Conservation (phyloP, 2,329 filamentous ascomycete species). For the Microdochium nivale region DNA sequence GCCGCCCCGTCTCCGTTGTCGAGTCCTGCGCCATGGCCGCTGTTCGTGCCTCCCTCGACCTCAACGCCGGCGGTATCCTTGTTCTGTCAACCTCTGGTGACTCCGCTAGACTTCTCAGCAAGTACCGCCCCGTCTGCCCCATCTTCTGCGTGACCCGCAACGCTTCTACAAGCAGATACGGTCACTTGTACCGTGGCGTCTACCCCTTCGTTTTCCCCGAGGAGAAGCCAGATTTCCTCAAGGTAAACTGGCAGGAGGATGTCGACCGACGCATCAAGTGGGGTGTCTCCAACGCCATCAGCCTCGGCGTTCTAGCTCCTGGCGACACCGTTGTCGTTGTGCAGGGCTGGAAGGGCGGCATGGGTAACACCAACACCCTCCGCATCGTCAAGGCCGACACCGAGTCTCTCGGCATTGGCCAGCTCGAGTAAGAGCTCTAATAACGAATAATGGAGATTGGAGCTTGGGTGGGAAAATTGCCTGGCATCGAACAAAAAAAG, state of each 20-base stretch:
- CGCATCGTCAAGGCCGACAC: conserved; percentile 55
- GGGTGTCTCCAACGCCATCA: conserved; percentile 81
- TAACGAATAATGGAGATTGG: neutral
- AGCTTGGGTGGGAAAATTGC: neutral
- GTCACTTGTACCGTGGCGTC: conserved; percentile 92
- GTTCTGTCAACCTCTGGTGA: conserved; percentile 93
- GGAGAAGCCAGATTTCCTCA: conserved; percentile 87
- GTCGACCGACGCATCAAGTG: conserved; percentile 97
- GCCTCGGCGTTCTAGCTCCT: conserved; percentile 65
- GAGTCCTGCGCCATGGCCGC: conserved; percentile 97
- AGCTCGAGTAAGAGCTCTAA: conserved; percentile 12
- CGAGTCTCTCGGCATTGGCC: conserved; percentile 47
- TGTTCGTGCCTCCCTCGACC: conserved; percentile 88
- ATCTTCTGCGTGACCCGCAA: conserved; percentile 99
- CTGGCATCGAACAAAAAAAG: neutral
- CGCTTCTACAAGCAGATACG: conserved; percentile 74
- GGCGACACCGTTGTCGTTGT: conserved; percentile 75
- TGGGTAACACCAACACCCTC: conserved; percentile 84
- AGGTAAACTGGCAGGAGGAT: conserved; percentile 96
- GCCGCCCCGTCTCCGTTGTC: conserved; percentile 75
- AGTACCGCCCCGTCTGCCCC: conserved; percentile 97
- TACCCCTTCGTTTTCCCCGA: conserved; percentile 96
- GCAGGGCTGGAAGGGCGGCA: conserved; percentile 85
- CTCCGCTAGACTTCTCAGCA: conserved; percentile 90
- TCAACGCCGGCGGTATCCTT: conserved; percentile 93